Evolutionary conservation across 208 protist genomes (phyloP).

Genomic region (Leishmania martiniquensis): DNA sequence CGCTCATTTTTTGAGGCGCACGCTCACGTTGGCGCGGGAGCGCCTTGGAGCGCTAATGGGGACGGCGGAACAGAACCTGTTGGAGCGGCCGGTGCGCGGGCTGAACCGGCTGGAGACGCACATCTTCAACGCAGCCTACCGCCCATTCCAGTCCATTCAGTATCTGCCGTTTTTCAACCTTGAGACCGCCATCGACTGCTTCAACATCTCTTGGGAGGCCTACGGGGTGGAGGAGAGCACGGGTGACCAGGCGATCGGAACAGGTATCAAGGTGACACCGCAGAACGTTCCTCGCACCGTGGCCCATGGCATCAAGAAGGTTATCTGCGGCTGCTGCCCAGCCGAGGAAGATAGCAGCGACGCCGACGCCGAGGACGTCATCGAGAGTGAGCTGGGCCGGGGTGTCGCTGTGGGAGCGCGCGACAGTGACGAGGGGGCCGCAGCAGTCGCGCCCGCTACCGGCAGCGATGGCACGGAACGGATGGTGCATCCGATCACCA

Average conservation of each 20-base stretch:
- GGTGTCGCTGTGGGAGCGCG: neutral
- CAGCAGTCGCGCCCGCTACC: conserved; percentile 10
- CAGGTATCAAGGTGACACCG: conserved; percentile 33
- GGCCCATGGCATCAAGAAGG: conserved; percentile 34
- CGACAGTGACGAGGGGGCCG: neutral
- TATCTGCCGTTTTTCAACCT: conserved; percentile 90
- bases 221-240: conserved; percentile 46
- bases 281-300: conserved; percentile 38
- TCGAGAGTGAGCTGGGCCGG: neutral
- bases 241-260: conserved; percentile 34
- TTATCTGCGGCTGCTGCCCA: conserved; percentile 43
- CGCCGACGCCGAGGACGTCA: conserved; percentile 18
- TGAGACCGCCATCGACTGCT: conserved; percentile 89
- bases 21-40: conserved; percentile 17
- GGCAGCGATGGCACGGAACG: neutral
- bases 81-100: conserved; percentile 48
- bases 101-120: conserved; percentile 53
- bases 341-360: conserved; percentile 21
- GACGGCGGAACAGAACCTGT: conserved; percentile 47
- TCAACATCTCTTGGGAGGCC: conserved; percentile 87
- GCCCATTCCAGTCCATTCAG: conserved; percentile 48
- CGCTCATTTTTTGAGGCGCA: conserved; percentile 17
- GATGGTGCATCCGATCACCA: neutral
- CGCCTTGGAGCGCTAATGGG: conserved; percentile 46
- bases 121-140: conserved; percentile 55